A percentile compares a stretch with the other conserved stretches of the same genome.
Evolutionary conservation across 768 basidiomycete species (phyloP).

Genomic region (Rhizopogon salebrosus): DNA sequence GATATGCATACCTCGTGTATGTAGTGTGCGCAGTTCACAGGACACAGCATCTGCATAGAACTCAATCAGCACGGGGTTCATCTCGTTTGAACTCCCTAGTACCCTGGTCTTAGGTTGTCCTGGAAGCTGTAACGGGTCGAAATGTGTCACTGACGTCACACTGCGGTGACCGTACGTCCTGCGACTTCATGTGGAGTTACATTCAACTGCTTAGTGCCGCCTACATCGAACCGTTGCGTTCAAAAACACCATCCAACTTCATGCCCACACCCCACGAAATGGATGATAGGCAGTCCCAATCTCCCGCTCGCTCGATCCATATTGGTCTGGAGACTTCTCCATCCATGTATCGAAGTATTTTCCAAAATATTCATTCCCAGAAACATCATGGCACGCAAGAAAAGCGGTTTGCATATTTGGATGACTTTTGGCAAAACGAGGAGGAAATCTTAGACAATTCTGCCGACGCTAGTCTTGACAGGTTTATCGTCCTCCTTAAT

Average conservation of each 20-base stretch:
- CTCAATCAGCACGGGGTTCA: background rate
- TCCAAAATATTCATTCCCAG: background rate
- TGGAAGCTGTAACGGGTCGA: background rate
- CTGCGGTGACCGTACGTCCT: too few species aligned
- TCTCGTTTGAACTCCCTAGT: background rate
- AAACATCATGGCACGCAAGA: background rate
- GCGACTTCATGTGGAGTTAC: too few species aligned
- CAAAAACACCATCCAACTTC: background rate
- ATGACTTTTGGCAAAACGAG: background rate
- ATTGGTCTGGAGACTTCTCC: background rate
- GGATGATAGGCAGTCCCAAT: background rate
- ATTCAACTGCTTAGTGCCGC: background rate
- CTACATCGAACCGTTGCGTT: background rate
- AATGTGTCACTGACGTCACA: too few species aligned
- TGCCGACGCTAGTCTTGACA: background rate
- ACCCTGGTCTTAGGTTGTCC: background rate
- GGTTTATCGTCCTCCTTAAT: background rate
- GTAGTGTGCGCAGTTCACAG: background rate
- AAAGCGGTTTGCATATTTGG: background rate
- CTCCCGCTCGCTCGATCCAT: background rate
- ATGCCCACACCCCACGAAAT: background rate
- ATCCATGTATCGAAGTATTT: background rate
- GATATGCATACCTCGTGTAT: background rate
- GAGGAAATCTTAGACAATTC: background rate
- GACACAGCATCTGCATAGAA: background rate